These are phyloP conservation scores for Cicer judaicum DNA, from an alignment of 306 rosid species.

Conservation along the genomic window DNA sequence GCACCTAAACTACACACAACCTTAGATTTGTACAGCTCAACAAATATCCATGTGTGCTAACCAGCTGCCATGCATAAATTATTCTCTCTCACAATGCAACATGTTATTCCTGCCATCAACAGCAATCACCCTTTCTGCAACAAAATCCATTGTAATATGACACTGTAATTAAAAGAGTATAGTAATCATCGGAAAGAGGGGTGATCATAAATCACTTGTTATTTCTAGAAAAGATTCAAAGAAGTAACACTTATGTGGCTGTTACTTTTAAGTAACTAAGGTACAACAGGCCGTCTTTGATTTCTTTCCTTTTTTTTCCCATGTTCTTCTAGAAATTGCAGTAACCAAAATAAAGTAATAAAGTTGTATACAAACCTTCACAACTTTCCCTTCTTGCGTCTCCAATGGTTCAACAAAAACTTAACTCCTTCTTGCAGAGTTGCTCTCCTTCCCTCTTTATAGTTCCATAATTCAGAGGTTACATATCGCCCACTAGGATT, in stretches of 20 bases:
- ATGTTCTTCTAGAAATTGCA: background rate
- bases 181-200: background rate
- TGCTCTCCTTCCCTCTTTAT: conserved; percentile 54
- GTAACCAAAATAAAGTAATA: conserved; percentile 22
- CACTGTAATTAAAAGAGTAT: background rate
- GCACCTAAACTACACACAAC: conserved; percentile 4
- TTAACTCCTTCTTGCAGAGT: conserved; percentile 55
- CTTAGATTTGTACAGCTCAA: background rate
- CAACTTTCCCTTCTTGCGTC: conserved; percentile 46
- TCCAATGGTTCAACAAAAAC: conserved; percentile 49
- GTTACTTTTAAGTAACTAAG: background rate
- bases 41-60: conserved; percentile 18
- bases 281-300: background rate
- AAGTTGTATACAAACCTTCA: conserved; percentile 51
- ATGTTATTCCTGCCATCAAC: conserved; percentile 39
- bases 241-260: background rate
- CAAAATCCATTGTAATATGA: conserved; percentile 23
- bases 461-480: conserved; percentile 65
- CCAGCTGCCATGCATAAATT: conserved; percentile 24
- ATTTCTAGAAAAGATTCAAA: background rate
- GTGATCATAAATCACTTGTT: background rate
- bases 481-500: conserved; percentile 67
- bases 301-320: background rate
- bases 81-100: conserved; percentile 18
- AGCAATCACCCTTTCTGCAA: conserved; percentile 39